These are phyloP conservation scores for Leccinum variicolor DNA, from an alignment of 768 basidiomycete species.

Conservation along the genomic window DNA sequence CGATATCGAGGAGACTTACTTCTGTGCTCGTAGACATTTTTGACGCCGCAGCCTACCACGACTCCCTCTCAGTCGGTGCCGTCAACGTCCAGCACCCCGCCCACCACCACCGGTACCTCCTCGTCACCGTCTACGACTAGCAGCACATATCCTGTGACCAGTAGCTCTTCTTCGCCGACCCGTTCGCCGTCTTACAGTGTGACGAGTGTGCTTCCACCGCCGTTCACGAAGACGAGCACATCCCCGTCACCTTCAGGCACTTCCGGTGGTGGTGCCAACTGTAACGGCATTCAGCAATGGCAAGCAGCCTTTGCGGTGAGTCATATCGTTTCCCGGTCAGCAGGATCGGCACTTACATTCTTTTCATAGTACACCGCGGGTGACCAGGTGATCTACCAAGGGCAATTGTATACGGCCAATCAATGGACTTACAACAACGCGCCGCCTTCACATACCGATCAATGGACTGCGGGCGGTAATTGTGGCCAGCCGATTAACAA, in stretches of 20 bases:
- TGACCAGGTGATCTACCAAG: conserved; percentile 18
- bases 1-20: background rate
- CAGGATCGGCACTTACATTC: background rate
- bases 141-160: background rate
- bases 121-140: background rate
- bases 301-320: conserved; percentile 22
- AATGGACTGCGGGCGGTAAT: conserved; percentile 10
- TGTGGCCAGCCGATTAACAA: conserved; percentile 25
- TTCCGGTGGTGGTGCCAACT: background rate
- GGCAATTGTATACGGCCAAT: conserved; percentile 20
- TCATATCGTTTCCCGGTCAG: rapidly evolving
- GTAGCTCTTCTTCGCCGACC: background rate
- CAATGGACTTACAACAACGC: conserved; percentile 27
- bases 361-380: conserved; percentile 22
- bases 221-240: background rate
- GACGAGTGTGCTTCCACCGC: background rate
- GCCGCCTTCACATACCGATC: conserved; percentile 11
- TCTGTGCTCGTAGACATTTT: background rate
- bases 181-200: background rate
- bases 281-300: conserved; percentile 22
- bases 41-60: conserved; percentile 11
- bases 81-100: background rate
- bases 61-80: background rate
- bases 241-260: background rate
- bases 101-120: background rate